Percentiles rank a stretch among this genome's conserved stretches.
These are phyloP conservation scores for Schizopora paradoxa DNA, from an alignment of 1,284 basidiomycete species.

Conservation along the genomic window DNA sequence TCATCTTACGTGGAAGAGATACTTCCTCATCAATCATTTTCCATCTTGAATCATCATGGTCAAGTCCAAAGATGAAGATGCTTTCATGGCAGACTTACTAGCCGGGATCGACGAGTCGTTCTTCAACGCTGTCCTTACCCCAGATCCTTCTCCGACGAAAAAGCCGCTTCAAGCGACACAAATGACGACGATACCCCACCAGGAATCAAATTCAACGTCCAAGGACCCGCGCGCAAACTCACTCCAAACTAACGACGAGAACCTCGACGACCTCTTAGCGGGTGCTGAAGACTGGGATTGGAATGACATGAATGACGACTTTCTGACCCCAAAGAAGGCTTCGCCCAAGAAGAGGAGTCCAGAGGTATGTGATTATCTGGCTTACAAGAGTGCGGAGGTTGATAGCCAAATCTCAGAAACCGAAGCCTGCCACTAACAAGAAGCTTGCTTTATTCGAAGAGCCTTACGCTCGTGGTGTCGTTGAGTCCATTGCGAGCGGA, in stretches of 20 bases:
- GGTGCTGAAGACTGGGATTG: conserved; percentile 56
- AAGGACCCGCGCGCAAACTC: conserved; percentile 18
- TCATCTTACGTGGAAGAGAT: too few relatives aligned
- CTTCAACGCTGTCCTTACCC: conserved; percentile 38
- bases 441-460: too few relatives aligned
- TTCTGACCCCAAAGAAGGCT: conserved; percentile 15
- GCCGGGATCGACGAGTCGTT: conserved; percentile 41
- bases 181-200: not conserved
- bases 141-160: conserved; percentile 29
- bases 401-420: too few relatives aligned
- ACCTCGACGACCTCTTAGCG: conserved; percentile 41
- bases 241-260: conserved; percentile 27
- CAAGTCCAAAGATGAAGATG: conserved; percentile 27
- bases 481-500: too few relatives aligned
- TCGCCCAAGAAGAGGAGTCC: not conserved
- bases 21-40: too few relatives aligned
- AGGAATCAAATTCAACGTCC: conserved; percentile 9
- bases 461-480: too few relatives aligned
- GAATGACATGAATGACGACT: conserved; percentile 36
- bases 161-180: conserved; percentile 7
- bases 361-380: too few relatives aligned
- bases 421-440: too few relatives aligned
- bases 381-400: too few relatives aligned
- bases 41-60: not conserved
- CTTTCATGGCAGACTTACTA: conserved; percentile 44